phyloP scores from a whole-genome alignment of 208 protist genomes.

The Herpetomonas samuelpessoai region DNA sequence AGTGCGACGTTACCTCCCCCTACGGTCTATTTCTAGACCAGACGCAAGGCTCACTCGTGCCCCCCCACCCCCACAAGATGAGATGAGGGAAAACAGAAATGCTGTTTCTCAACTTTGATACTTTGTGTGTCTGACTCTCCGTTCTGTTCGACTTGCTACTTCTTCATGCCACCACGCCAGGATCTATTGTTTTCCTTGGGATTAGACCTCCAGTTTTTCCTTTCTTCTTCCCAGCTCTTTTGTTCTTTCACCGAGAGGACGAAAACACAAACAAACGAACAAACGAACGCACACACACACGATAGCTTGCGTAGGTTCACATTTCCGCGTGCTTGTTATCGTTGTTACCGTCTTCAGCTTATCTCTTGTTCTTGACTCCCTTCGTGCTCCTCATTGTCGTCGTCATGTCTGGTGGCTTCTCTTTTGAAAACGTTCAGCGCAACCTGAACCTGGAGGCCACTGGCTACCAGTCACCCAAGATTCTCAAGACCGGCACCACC shows the following conservation, averaged over 20 bases:
- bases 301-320: too few relatives aligned
- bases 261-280: constrained; percentile 8
- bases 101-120: too few relatives aligned
- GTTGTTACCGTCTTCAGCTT: not conserved
- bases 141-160: too few relatives aligned
- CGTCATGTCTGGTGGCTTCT: constrained; percentile 67
- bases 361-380: not conserved
- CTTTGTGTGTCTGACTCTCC: too few relatives aligned
- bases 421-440: constrained; percentile 92
- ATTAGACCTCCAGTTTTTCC: not conserved
- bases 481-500: constrained; percentile 99
- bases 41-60: too few relatives aligned
- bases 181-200: not conserved
- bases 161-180: not conserved
- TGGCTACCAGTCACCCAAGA: constrained; percentile 65
- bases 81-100: too few relatives aligned
- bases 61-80: too few relatives aligned
- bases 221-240: not conserved
- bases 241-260: not conserved
- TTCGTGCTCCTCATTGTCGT: not conserved
- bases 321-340: too few relatives aligned
- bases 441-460: constrained; percentile 87
- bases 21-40: too few relatives aligned
- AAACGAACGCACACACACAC: constrained; percentile 2
- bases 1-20: too few relatives aligned